These are phyloP conservation scores for Mercurialis annua DNA, from an alignment of 345 rosid genomes.

Conservation along the genomic window DNA sequence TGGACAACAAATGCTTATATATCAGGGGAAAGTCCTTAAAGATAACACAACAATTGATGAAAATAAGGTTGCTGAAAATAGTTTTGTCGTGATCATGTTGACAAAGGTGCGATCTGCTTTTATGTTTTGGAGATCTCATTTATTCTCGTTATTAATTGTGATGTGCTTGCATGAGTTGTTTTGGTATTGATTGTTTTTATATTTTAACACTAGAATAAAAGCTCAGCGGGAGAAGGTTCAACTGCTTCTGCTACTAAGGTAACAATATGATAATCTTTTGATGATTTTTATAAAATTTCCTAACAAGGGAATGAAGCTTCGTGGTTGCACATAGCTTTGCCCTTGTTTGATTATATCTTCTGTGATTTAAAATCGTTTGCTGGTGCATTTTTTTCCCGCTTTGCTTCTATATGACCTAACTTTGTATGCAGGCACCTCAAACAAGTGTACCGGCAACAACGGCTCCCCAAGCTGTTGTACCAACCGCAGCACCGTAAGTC, in stretches of 20 bases:
- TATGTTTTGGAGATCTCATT: neutral
- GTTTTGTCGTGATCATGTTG: conserved; percentile 79
- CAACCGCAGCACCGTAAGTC: conserved; percentile 46
- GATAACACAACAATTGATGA: conserved; percentile 73
- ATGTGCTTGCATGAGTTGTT: neutral
- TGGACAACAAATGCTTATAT: conserved; percentile 68
- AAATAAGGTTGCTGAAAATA: conserved; percentile 66
- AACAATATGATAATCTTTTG: neutral
- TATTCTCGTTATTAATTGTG: neutral
- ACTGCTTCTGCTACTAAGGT: conserved; percentile 51
- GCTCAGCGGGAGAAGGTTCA: conserved; percentile 53
- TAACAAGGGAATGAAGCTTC: neutral
- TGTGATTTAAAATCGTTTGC: neutral
- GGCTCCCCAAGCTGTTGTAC: conserved; percentile 42
- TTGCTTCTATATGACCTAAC: neutral
- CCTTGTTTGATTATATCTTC: neutral
- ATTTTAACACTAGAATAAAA: conserved; percentile 45
- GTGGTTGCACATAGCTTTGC: neutral
- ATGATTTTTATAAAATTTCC: neutral
- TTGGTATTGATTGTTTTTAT: neutral
- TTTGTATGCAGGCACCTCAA: conserved; percentile 45
- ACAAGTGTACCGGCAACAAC: conserved; percentile 37
- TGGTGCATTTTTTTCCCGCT: neutral
- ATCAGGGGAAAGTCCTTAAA: conserved; percentile 81
- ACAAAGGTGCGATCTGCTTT: conserved; percentile 49